These are phyloP conservation scores for Geranium brycei DNA, from an alignment of 345 rosid genomes.

Conservation along the genomic window DNA sequence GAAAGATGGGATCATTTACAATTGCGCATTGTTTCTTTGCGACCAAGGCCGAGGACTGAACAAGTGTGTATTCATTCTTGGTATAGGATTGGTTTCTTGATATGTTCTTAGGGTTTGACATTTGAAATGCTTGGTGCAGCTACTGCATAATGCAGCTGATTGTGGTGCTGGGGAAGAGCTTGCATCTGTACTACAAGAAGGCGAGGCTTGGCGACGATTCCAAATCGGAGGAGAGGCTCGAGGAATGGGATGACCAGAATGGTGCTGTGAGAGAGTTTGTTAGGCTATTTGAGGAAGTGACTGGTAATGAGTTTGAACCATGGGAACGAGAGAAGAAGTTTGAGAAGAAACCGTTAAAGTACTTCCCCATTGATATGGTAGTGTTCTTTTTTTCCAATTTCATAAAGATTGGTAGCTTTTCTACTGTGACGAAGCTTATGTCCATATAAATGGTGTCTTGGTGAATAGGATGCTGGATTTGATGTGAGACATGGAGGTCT, in stretches of 20 bases:
- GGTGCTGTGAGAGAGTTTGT: slow-evolving; percentile 53
- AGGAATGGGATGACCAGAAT: slow-evolving; percentile 49
- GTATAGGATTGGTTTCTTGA: neutral
- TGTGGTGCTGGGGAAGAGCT: slow-evolving; percentile 34
- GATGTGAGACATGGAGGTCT: slow-evolving; percentile 73
- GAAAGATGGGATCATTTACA: slow-evolving; percentile 56
- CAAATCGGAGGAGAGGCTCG: slow-evolving; percentile 52
- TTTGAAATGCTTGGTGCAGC: slow-evolving; percentile 19
- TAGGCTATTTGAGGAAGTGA: slow-evolving; percentile 52
- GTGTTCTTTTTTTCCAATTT: neutral
- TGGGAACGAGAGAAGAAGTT: slow-evolving; percentile 78
- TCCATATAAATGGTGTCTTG: neutral
- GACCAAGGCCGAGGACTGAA: slow-evolving; percentile 53
- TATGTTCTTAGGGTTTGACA: neutral
- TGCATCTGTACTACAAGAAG: slow-evolving; percentile 59
- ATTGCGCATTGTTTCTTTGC: slow-evolving; percentile 58
- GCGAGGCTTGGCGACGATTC: slow-evolving; percentile 58
- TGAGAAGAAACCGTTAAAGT: slow-evolving; percentile 47
- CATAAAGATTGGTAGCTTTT: neutral
- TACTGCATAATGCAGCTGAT: slow-evolving; percentile 63
- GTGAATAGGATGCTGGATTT: slow-evolving; percentile 48
- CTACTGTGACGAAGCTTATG: neutral
- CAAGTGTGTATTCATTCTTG: slow-evolving; percentile 23
- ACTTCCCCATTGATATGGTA: slow-evolving; percentile 71
- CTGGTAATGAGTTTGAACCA: slow-evolving; percentile 68